Conservation (phyloP, 768 basidiomycete species). For the Lactarius sp. region DNA sequence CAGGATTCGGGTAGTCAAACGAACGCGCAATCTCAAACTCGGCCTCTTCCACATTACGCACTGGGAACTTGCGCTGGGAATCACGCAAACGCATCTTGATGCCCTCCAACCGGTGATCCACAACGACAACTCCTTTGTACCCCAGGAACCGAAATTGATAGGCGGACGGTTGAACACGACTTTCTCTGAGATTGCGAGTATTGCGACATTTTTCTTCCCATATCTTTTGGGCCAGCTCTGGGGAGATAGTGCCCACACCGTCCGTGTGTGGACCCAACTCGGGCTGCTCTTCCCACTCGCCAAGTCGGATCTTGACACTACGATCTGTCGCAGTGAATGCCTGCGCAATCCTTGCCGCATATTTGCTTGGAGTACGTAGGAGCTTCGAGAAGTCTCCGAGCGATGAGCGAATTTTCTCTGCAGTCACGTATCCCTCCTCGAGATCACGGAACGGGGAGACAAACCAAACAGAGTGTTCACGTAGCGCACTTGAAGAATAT, state of each 20-base stretch:
- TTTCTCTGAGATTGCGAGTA: conserved; percentile 19
- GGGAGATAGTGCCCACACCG: background rate
- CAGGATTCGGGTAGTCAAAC: conserved; percentile 52
- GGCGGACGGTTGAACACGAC: background rate
- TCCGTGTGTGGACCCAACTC: conserved; percentile 43
- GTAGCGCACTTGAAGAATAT: conserved; percentile 72
- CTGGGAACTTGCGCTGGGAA: conserved; percentile 74
- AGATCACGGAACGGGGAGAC: conserved; percentile 54
- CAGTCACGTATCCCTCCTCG: conserved; percentile 42
- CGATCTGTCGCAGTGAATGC: conserved; percentile 62
- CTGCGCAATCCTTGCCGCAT: background rate
- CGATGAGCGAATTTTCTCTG: conserved; percentile 60
- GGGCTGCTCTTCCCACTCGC: conserved; percentile 58
- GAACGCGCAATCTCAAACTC: conserved; percentile 27
- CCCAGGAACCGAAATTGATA: background rate
- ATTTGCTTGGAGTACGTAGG: background rate
- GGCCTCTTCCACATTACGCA: conserved; percentile 35
- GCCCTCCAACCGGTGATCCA: background rate
- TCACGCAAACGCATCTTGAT: background rate
- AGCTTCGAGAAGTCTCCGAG: conserved; percentile 29
- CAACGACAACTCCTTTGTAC: background rate
- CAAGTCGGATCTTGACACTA: conserved; percentile 48
- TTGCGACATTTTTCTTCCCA: conserved; percentile 51
- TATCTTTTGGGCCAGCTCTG: conserved; percentile 29
- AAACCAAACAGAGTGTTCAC: conserved; percentile 81